Percentiles rank a stretch among this genome's conserved stretches.
Evolutionary conservation across 768 basidiomycete species (phyloP).

Genomic region (Pulveroboletus frians): DNA sequence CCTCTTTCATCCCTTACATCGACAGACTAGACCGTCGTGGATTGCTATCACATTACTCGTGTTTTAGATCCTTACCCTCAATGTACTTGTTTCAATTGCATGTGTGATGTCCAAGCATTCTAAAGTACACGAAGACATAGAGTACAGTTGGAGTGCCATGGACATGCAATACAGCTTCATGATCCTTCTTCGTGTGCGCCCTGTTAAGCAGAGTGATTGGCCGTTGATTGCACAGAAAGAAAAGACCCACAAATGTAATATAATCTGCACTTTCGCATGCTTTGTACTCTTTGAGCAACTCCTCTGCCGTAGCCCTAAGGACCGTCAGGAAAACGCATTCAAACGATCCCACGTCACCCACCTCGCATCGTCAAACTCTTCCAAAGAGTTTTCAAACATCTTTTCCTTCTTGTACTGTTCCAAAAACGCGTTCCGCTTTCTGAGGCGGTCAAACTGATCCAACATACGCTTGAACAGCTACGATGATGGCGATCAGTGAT

Average conservation of each 20-base stretch:
- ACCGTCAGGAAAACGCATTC: not conserved
- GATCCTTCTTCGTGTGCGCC: constrained; percentile 33
- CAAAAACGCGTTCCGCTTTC: constrained; percentile 88
- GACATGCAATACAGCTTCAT: constrained; percentile 4
- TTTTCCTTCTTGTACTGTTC: constrained; percentile 98
- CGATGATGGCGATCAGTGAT: not conserved
- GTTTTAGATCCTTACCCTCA: constrained; percentile 21
- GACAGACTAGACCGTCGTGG: constrained; percentile 21
- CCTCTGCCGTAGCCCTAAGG: constrained; percentile 75
- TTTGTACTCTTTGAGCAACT: constrained; percentile 88
- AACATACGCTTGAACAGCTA: constrained; percentile 95
- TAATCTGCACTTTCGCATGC: constrained; percentile 96
- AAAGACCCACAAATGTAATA: constrained; percentile 68
- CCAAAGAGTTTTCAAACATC: constrained; percentile 88
- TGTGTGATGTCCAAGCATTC: constrained; percentile 2
- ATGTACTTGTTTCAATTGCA: constrained; percentile 17
- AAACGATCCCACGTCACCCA: constrained; percentile 29
- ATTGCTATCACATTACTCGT: constrained; percentile 16
- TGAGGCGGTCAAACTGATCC: constrained; percentile 86
- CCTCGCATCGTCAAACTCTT: constrained; percentile 98
- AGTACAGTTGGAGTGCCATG: not conserved
- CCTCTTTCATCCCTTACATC: constrained; percentile 33
- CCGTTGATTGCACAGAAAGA: not conserved
- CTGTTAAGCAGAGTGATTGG: constrained; percentile 14
- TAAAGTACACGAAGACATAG: constrained; percentile 4